Conservation (phyloP, 2,329 filamentous ascomycete species). For the Aspergillus sp. region DNA sequence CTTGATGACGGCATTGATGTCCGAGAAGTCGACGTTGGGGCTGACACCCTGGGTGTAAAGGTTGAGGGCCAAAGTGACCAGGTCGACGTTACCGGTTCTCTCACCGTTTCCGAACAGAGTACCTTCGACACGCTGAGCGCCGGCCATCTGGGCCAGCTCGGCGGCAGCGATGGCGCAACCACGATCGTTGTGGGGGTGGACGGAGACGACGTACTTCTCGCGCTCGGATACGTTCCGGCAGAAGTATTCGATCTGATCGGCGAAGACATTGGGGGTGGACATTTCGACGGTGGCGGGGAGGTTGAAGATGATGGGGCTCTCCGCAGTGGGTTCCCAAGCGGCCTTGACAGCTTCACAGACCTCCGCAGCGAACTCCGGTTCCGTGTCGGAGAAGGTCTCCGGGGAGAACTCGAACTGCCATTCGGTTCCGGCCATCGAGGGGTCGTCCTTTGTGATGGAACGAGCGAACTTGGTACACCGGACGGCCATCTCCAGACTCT, state of each 20-base stretch:
- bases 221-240: slow-evolving; percentile 79
- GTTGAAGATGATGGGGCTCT: slow-evolving; percentile 92
- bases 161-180: slow-evolving; percentile 87
- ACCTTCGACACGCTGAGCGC: slow-evolving; percentile 89
- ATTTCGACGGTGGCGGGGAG: slow-evolving; percentile 94
- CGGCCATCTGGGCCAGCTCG: slow-evolving; percentile 93
- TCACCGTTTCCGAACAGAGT: slow-evolving; percentile 95
- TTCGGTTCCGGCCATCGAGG: slow-evolving; percentile 54
- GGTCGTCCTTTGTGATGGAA: slow-evolving; percentile 81
- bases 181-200: slow-evolving; percentile 93
- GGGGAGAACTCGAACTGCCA: slow-evolving; percentile 52
- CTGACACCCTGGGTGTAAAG: slow-evolving; percentile 90
- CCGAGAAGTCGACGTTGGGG: slow-evolving; percentile 85
- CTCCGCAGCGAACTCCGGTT: slow-evolving; percentile 75
- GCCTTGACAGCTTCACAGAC: slow-evolving; percentile 92
- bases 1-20: slow-evolving; percentile 81
- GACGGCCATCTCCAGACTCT: slow-evolving; percentile 78
- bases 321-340: slow-evolving; percentile 79
- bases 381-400: slow-evolving; percentile 79
- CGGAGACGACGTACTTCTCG: slow-evolving; percentile 81
- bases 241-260: slow-evolving; percentile 96
- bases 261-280: slow-evolving; percentile 91
- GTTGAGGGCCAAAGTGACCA: slow-evolving; percentile 89
- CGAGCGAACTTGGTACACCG: slow-evolving; percentile 82
- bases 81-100: slow-evolving; percentile 90